A percentile compares a stretch with the other conserved stretches of the same genome.
Evolutionary conservation across 1,139 yeast species (phyloP).

Genomic region (Eremothecium gossypii): DNA sequence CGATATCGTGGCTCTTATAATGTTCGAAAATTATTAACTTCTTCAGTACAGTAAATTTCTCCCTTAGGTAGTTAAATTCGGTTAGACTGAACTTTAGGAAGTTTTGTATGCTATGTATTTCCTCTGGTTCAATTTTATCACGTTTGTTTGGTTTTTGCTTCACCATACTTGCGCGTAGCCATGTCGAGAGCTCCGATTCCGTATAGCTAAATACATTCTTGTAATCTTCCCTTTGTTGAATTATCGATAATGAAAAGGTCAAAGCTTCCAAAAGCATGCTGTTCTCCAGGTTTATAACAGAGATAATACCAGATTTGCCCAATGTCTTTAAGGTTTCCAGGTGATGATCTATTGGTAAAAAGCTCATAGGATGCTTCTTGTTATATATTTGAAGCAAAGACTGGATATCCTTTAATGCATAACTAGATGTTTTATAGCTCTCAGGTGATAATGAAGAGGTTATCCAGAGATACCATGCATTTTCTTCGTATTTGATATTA

Average conservation of each 20-base stretch:
- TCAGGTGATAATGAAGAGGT: slow-evolving; percentile 8
- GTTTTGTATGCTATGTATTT: slow-evolving; percentile 43
- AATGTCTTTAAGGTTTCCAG: slow-evolving; percentile 7
- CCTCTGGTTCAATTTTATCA: slow-evolving; percentile 33
- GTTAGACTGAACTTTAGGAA: slow-evolving; percentile 46
- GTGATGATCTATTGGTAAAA: slow-evolving; percentile 7
- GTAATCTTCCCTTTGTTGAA: slow-evolving; percentile 5
- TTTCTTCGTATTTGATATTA: slow-evolving; percentile 14
- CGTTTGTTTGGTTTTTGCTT: slow-evolving; percentile 3
- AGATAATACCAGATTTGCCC: slow-evolving; percentile 10
- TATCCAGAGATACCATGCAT: slow-evolving; percentile 16
- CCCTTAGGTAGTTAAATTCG: slow-evolving; percentile 37
- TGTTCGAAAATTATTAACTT: slow-evolving; percentile 39
- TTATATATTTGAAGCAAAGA: slow-evolving; percentile 7
- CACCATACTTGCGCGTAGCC: not conserved
- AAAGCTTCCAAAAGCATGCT: slow-evolving; percentile 10
- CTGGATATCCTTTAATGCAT: slow-evolving; percentile 9
- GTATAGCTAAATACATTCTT: slow-evolving; percentile 4
- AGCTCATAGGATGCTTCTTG: slow-evolving; percentile 8
- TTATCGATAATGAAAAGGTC: slow-evolving; percentile 11
- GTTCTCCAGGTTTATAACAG: slow-evolving; percentile 13
- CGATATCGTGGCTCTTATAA: slow-evolving; percentile 38
- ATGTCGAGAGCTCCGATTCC: slow-evolving; percentile 8
- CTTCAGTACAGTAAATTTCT: slow-evolving; percentile 33
- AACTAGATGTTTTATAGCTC: not conserved